Conservation (phyloP, 495 filamentous ascomycete genomes). For the Penicillium herquei region DNA sequence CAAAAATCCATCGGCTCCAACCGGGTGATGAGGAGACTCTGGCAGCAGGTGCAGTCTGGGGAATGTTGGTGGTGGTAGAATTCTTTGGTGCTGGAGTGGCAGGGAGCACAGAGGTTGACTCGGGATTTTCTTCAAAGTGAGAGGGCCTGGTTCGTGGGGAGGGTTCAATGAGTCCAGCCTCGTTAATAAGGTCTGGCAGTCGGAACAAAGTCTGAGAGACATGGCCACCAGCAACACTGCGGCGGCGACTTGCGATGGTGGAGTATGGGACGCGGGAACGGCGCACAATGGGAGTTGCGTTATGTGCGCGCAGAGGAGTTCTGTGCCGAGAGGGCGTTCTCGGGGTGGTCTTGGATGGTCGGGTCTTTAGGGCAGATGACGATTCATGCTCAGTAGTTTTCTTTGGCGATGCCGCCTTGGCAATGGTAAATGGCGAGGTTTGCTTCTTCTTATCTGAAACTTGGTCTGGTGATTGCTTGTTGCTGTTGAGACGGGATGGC, state of each 20-base stretch:
- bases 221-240: conserved; percentile 26
- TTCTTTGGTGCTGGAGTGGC: conserved; percentile 2
- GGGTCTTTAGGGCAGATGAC: too few species aligned
- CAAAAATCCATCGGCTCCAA: conserved; percentile 19
- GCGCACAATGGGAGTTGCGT: conserved; percentile 8
- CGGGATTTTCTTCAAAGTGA: conserved; percentile 2
- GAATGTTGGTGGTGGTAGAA: neutral
- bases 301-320: conserved; percentile 2
- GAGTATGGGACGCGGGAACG: conserved; percentile 21
- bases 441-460: neutral
- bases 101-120: conserved; percentile 1
- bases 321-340: neutral
- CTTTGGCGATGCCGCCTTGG: neutral
- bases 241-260: conserved; percentile 30
- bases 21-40: neutral
- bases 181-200: conserved; percentile 32
- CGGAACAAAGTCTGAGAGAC: conserved; percentile 36
- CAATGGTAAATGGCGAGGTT: neutral
- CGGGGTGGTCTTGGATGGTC: neutral
- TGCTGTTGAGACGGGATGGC: too few species aligned
- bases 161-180: conserved; percentile 16
- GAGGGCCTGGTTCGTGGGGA: conserved; percentile 11
- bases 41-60: conserved; percentile 6
- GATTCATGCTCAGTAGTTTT: too few species aligned
- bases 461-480: too few species aligned